A percentile compares a stretch with the other conserved stretches of the same genome.
Evolutionary conservation across 1,284 basidiomycete genomes (phyloP).

Genomic region (Xanthoconium separans): DNA sequence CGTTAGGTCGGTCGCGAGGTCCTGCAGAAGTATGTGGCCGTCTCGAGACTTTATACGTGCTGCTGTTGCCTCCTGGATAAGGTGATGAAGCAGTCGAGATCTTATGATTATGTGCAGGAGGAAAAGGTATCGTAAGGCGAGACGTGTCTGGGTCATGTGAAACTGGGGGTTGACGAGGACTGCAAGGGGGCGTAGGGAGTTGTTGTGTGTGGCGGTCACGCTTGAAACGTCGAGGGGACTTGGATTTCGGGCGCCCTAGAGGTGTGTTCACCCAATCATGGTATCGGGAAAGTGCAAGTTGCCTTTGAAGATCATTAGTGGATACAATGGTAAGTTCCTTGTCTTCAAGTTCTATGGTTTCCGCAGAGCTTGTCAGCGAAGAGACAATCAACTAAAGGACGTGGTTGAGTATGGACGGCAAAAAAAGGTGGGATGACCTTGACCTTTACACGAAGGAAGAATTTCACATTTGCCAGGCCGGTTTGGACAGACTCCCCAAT

Average conservation of each 20-base stretch:
- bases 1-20: conserved; percentile 51
- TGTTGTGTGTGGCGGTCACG: conserved; percentile 38
- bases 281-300: conserved; percentile 62
- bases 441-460: conserved; percentile 70
- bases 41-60: conserved; percentile 23
- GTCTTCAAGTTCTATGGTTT: conserved; percentile 67
- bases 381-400: conserved; percentile 53
- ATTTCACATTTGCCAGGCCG: conserved; percentile 63
- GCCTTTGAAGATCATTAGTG: conserved; percentile 67
- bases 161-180: conserved; percentile 18
- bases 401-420: conserved; percentile 10
- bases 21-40: conserved; percentile 69
- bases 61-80: conserved; percentile 19
- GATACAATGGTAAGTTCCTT: conserved; percentile 63
- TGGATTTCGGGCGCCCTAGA: conserved; percentile 53
- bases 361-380: conserved; percentile 50
- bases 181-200: conserved; percentile 35
- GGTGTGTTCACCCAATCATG: conserved; percentile 42
- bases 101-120: conserved; percentile 24
- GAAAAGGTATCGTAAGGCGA: conserved; percentile 6
- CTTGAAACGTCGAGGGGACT: conserved; percentile 51
- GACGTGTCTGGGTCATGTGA: conserved; percentile 13
- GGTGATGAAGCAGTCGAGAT: conserved; percentile 35
- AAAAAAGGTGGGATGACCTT: conserved; percentile 11
- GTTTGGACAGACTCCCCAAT: conserved; percentile 73